Conservation (phyloP, 352 stramenopile genomes). For the Phytophthora pluvialis region DNA sequence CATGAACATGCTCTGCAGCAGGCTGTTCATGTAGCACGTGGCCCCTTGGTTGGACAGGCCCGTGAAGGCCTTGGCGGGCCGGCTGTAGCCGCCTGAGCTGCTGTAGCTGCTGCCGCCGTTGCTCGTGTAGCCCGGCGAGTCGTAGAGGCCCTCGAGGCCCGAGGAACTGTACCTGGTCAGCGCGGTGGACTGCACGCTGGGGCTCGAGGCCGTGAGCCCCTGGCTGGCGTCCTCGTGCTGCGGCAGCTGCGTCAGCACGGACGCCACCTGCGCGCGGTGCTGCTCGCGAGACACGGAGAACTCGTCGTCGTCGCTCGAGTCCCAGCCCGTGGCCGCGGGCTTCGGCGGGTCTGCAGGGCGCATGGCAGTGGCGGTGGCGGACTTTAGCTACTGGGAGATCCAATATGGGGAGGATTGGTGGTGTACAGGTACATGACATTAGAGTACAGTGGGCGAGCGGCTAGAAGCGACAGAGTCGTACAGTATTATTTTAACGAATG, state of each 20-base stretch:
- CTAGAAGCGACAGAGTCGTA: slow-evolving; percentile 8
- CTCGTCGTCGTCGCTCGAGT: slow-evolving; percentile 38
- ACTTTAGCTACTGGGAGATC: slow-evolving; percentile 35
- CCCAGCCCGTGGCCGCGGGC: slow-evolving; percentile 4
- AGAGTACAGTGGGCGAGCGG: slow-evolving; percentile 4
- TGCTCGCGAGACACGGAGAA: slow-evolving; percentile 26
- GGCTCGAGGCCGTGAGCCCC: slow-evolving; percentile 10
- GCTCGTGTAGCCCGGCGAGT: slow-evolving; percentile 47
- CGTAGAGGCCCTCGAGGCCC: slow-evolving; percentile 61
- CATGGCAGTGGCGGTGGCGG: slow-evolving; percentile 27
- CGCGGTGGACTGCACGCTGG: slow-evolving; percentile 48
- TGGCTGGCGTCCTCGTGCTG: slow-evolving; percentile 17
- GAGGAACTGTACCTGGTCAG: slow-evolving; percentile 54
- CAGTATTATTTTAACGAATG: background rate
- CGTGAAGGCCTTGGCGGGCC: slow-evolving; percentile 58
- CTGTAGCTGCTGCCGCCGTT: slow-evolving; percentile 40
- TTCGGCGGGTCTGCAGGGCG: background rate
- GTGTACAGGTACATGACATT: slow-evolving; percentile 18
- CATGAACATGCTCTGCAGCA: slow-evolving; percentile 94
- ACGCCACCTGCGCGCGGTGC: slow-evolving; percentile 39
- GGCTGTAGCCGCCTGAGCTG: slow-evolving; percentile 25
- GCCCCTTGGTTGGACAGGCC: slow-evolving; percentile 91
- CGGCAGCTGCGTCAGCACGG: slow-evolving; percentile 44
- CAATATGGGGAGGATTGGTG: slow-evolving; percentile 11
- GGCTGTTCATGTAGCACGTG: slow-evolving; percentile 95